phyloP scores from a whole-genome alignment of 139 green algal species.

The Desmodesmus armatus region DNA sequence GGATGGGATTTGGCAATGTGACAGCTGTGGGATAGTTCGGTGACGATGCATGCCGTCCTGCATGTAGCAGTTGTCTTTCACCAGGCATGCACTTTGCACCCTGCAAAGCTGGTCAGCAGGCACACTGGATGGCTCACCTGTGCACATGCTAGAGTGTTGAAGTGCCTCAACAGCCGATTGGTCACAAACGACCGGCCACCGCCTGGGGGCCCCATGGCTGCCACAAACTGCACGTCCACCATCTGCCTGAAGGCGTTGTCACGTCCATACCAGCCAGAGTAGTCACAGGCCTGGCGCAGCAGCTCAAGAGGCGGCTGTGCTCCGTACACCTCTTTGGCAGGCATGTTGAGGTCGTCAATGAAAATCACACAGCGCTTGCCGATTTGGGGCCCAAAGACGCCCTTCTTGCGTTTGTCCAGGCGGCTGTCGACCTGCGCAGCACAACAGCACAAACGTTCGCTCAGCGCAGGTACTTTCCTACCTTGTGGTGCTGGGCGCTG shows the following conservation, averaged over 20 bases:
- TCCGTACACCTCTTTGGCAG: slow-evolving; percentile 77
- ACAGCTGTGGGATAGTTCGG: too few species aligned
- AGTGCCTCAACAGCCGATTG: slow-evolving; percentile 79
- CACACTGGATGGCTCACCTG: too few species aligned
- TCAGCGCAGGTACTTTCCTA: too few species aligned
- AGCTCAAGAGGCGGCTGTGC: slow-evolving; percentile 85
- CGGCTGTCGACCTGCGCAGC: slow-evolving; percentile 63
- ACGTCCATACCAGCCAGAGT: slow-evolving; percentile 74
- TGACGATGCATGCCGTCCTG: too few species aligned
- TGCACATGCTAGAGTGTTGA: slow-evolving; percentile 67
- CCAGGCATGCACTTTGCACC: too few species aligned
- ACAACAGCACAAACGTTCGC: neutral
- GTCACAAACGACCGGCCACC: slow-evolving; percentile 80
- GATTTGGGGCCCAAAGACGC: slow-evolving; percentile 72
- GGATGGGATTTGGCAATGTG: too few species aligned
- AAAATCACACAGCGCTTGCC: slow-evolving; percentile 73
- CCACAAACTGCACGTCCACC: slow-evolving; percentile 77
- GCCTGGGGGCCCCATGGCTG: slow-evolving; percentile 80
- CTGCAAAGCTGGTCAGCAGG: neutral
- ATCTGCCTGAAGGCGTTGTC: slow-evolving; percentile 76
- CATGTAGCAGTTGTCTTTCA: too few species aligned
- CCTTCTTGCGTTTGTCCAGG: slow-evolving; percentile 82
- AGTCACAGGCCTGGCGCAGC: slow-evolving; percentile 79
- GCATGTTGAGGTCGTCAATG: slow-evolving; percentile 91
- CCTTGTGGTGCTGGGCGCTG: too few species aligned